phyloP scores from a whole-genome alignment of 768 basidiomycete species.

The Mycena olivaceomarginata region DNA sequence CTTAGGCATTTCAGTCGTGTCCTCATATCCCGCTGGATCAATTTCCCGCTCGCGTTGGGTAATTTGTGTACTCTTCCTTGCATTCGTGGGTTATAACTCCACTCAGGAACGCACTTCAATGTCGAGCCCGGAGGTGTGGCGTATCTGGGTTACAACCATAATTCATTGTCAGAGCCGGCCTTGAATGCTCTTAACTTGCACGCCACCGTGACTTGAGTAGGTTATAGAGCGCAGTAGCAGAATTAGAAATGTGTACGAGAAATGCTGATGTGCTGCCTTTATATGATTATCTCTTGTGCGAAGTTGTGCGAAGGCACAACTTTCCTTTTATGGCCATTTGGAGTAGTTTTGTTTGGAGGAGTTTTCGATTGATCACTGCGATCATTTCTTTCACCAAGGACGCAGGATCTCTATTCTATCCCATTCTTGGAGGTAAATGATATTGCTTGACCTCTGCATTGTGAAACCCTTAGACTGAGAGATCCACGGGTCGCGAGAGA shows the following conservation, averaged over 20 bases:
- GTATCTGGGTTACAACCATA: slow-evolving; percentile 90
- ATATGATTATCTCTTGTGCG: background rate
- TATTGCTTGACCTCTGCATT: too few species aligned
- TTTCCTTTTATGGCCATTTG: too few species aligned
- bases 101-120: slow-evolving; percentile 83
- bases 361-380: too few species aligned
- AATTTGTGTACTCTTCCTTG: slow-evolving; percentile 40
- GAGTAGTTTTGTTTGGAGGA: too few species aligned
- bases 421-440: too few species aligned
- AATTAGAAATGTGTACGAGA: background rate
- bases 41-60: slow-evolving; percentile 78
- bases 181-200: slow-evolving; percentile 85
- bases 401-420: too few species aligned
- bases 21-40: slow-evolving; percentile 89
- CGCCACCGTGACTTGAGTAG: slow-evolving; percentile 59
- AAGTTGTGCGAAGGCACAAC: background rate
- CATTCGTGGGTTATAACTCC: background rate
- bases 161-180: slow-evolving; percentile 84
- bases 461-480: too few species aligned
- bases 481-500: too few species aligned
- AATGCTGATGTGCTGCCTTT: background rate
- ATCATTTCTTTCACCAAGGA: too few species aligned
- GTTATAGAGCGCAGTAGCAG: background rate
- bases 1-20: slow-evolving; percentile 80
- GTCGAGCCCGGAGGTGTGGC: slow-evolving; percentile 92